Conservation (phyloP, 2,329 filamentous ascomycete species). For the Capronia coronata region DNA sequence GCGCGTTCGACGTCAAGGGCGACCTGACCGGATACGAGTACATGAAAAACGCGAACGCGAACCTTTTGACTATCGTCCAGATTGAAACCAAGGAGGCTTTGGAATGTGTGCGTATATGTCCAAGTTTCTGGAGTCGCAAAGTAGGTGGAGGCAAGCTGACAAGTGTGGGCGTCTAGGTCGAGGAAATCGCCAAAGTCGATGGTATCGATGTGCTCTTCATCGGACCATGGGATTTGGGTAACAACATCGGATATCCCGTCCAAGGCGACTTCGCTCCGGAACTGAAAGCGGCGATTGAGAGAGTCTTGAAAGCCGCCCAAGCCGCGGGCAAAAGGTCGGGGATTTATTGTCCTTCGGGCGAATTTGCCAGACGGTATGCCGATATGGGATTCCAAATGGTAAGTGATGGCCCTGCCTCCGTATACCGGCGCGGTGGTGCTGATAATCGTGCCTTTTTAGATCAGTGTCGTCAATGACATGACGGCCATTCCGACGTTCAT, state of each 20-base stretch:
- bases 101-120: slow-evolving; percentile 31
- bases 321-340: slow-evolving; percentile 49
- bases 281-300: slow-evolving; percentile 46
- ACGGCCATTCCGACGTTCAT: slow-evolving; percentile 41
- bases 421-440: neutral
- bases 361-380: slow-evolving; percentile 47
- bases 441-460: slow-evolving; percentile 27
- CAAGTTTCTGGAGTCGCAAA: neutral
- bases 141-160: neutral
- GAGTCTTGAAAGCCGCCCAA: slow-evolving; percentile 47
- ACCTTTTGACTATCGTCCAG: slow-evolving; percentile 46
- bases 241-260: slow-evolving; percentile 52
- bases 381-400: slow-evolving; percentile 52
- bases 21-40: slow-evolving; percentile 41
- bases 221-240: slow-evolving; percentile 52
- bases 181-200: slow-evolving; percentile 47
- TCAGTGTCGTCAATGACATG: slow-evolving; percentile 42
- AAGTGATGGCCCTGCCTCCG: slow-evolving; percentile 25
- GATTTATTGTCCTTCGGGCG: slow-evolving; percentile 50
- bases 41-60: slow-evolving; percentile 49
- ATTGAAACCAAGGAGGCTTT: slow-evolving; percentile 40
- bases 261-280: slow-evolving; percentile 44
- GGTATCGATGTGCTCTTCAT: slow-evolving; percentile 50
- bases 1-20: slow-evolving; percentile 38
- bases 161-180: slow-evolving; percentile 31